phyloP scores from a whole-genome alignment of 176 grass and related monocot species.

The Coix lacrymajobi region DNA sequence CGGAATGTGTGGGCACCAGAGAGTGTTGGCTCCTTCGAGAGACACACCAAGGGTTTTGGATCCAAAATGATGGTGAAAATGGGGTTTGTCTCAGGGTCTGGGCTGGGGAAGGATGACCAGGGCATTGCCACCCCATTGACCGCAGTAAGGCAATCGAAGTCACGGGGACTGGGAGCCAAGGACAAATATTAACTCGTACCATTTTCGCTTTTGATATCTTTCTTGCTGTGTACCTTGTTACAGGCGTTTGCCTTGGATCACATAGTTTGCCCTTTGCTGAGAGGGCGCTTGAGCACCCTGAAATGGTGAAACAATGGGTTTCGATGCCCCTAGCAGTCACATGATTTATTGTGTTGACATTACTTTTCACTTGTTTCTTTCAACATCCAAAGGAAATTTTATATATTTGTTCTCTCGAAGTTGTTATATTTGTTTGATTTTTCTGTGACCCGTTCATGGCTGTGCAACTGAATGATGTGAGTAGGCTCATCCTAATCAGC shows the following conservation, averaged over 20 bases:
- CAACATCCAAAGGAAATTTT: neutral
- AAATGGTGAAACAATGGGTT: neutral
- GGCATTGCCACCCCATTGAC: constrained; percentile 63
- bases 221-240: constrained; percentile 11
- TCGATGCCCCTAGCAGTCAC: neutral
- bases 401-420: neutral
- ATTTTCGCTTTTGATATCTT: neutral
- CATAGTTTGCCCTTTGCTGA: neutral
- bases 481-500: too few relatives aligned
- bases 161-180: constrained; percentile 48
- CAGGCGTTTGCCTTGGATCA: neutral
- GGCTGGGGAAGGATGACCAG: constrained; percentile 72
- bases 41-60: constrained; percentile 86
- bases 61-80: constrained; percentile 91
- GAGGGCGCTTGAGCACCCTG: neutral
- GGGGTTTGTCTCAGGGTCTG: constrained; percentile 71
- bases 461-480: too few relatives aligned
- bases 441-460: too few relatives aligned
- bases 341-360: constrained; percentile 19
- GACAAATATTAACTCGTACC: constrained; percentile 28
- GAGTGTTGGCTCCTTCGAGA: constrained; percentile 71
- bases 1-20: neutral
- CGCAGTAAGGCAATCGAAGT: constrained; percentile 50
- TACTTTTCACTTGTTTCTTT: constrained; percentile 10
- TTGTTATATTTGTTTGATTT: too few relatives aligned